Base-by-base conservation (phyloP, 1,284 basidiomycete species). In the Rhodotorula sp. region DNA sequence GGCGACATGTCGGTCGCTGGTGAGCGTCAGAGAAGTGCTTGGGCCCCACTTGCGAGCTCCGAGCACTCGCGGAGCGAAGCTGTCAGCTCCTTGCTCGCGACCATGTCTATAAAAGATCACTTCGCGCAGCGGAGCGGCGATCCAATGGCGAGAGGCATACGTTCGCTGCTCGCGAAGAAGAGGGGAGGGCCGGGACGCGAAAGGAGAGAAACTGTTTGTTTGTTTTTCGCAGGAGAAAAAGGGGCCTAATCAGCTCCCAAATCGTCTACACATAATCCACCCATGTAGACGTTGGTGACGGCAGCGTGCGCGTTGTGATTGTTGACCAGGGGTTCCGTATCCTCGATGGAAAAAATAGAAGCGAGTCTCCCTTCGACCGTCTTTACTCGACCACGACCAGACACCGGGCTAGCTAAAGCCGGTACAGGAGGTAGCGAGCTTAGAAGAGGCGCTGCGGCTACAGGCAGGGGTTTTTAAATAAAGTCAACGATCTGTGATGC, bases 401-500 rank as follows among this genome's bases (percentile, higher is more conserved):
- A 10, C 26, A 14, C 26, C n/a, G 37, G 48, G 22, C 37, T 54
- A 51, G 33, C 15, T 42, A 46, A 54, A 60, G 30, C 51, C 53
- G 51, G 42, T 33, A 46, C 59, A 26, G 7, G 65, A 7, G 26
- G 53, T 29, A 22, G 42, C 54, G 60, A 64, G 69, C 65, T 70
- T 70, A 70, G 69, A 70, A 71, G 62, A 71, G 63, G 48, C 69
- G 66, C 62, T 71, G 69, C 56, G 69, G 69, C 62, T 63, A 54
- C 24, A 24, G 10, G 10, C 4, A 17, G 44, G 42, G n/a, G n/a
- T n/a, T n/a, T n/a, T n/a, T n/a, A n/a, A n/a, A n/a, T n/a, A n/a
- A n/a, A n/a, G n/a, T n/a, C n/a, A n/a, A n/a, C n/a, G n/a, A n/a
- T n/a, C n/a, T n/a, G n/a, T n/a, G n/a, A n/a, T n/a, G n/a, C n/a